Evolutionary conservation across 495 filamentous ascomycete genomes (phyloP).

Genomic region (Lineolata rhizophorae): DNA sequence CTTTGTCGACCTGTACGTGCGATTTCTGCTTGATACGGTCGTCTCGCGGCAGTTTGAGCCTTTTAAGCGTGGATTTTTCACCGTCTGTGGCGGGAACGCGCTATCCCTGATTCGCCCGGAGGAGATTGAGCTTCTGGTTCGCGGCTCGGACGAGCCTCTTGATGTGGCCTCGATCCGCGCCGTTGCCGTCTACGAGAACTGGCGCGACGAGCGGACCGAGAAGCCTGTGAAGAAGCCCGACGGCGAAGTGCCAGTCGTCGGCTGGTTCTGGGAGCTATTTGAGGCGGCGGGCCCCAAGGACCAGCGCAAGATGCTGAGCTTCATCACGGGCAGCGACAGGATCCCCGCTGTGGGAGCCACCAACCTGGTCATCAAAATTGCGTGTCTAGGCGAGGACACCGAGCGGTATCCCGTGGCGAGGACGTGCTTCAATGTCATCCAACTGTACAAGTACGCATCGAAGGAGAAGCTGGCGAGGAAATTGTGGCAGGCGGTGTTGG

Average conservation of each 20-base stretch:
- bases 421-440: slow-evolving; percentile 79
- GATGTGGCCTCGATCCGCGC: slow-evolving; percentile 57
- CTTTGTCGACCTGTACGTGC: slow-evolving; percentile 75
- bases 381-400: slow-evolving; percentile 53
- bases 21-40: slow-evolving; percentile 56
- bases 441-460: slow-evolving; percentile 47
- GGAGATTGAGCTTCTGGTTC: slow-evolving; percentile 76
- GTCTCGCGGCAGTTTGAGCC: slow-evolving; percentile 78
- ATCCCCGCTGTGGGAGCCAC: slow-evolving; percentile 84
- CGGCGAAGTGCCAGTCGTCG: slow-evolving; percentile 36
- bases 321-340: slow-evolving; percentile 85
- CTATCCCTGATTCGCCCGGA: slow-evolving; percentile 80
- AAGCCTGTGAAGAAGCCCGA: not conserved
- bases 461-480: slow-evolving; percentile 42
- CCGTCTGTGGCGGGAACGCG: slow-evolving; percentile 78
- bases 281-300: slow-evolving; percentile 36
- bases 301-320: slow-evolving; percentile 61
- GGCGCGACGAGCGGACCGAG: slow-evolving; percentile 21
- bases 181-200: slow-evolving; percentile 68
- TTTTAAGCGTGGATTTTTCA: slow-evolving; percentile 89
- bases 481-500: slow-evolving; percentile 70
- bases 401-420: slow-evolving; percentile 64
- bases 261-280: slow-evolving; percentile 85
- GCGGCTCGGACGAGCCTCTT: slow-evolving; percentile 69
- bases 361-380: slow-evolving; percentile 51